phyloP scores from a whole-genome alignment of 108 stramenopile species.

The Tribonema minus region DNA sequence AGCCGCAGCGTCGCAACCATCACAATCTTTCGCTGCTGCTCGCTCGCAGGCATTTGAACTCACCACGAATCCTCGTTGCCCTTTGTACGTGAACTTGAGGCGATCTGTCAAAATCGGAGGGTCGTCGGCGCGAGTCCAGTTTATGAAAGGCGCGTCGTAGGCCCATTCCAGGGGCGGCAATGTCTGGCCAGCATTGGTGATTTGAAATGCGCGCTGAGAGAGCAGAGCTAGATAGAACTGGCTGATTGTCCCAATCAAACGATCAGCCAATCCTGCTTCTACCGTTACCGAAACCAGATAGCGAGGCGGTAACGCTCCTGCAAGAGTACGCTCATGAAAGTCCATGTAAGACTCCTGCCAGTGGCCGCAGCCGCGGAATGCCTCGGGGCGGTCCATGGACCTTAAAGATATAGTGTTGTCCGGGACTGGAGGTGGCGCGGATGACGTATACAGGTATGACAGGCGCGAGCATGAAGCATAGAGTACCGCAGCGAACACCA shows the following conservation, averaged over 20 bases:
- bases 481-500: too few species aligned
- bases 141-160: slow-evolving; percentile 4
- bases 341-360: neutral
- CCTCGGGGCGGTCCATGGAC: neutral
- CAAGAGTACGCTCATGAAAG: neutral
- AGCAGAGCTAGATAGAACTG: neutral
- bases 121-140: slow-evolving; percentile 2
- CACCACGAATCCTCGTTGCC: too few species aligned
- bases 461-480: too few species aligned
- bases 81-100: neutral
- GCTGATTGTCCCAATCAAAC: neutral
- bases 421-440: too few species aligned
- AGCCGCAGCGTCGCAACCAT: too few species aligned
- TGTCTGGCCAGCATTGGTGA: neutral
- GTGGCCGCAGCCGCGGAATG: neutral
- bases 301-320: neutral
- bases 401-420: too few species aligned
- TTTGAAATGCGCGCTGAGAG: neutral
- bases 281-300: neutral
- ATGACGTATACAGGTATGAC: too few species aligned
- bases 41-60: too few species aligned
- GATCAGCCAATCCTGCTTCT: slow-evolving; percentile 3
- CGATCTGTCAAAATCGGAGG: neutral
- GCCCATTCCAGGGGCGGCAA: neutral
- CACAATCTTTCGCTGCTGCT: too few species aligned